A percentile compares a stretch with the other conserved stretches of the same genome.
Conservation (phyloP, 345 rosid genomes). For the Erodium maritimum region DNA sequence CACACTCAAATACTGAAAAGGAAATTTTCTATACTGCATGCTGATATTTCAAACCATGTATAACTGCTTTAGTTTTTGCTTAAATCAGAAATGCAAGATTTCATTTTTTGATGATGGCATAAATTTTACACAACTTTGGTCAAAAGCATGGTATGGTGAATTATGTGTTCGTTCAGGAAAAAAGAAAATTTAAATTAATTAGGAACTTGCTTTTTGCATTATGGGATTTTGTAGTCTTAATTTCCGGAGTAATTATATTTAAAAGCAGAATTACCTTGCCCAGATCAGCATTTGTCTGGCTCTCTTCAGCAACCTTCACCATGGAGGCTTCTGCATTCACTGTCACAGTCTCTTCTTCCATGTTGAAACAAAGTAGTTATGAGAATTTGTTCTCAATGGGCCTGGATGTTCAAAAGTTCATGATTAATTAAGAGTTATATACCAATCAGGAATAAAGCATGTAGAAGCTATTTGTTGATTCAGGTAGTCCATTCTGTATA, state of each 20-base stretch:
- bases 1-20: constrained; percentile 6
- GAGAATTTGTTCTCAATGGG: too few relatives aligned
- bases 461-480: neutral
- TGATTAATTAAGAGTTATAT: too few relatives aligned
- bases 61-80: neutral
- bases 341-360: constrained; percentile 49
- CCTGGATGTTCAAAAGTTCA: constrained; percentile 5
- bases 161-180: too few relatives aligned
- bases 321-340: constrained; percentile 43
- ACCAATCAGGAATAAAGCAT: neutral
- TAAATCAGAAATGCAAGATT: neutral
- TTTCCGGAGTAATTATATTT: neutral
- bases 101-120: neutral
- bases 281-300: constrained; percentile 23
- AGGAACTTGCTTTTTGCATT: neutral
- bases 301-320: constrained; percentile 28
- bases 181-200: too few relatives aligned
- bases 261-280: constrained; percentile 34
- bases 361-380: constrained; percentile 5
- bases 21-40: neutral
- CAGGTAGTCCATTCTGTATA: neutral
- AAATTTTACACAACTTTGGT: too few relatives aligned
- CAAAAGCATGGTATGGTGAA: too few relatives aligned
- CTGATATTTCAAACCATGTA: neutral
- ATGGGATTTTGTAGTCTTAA: neutral